phyloP scores from a whole-genome alignment of 2,329 filamentous ascomycete species.

The Alternaria infectoria region DNA sequence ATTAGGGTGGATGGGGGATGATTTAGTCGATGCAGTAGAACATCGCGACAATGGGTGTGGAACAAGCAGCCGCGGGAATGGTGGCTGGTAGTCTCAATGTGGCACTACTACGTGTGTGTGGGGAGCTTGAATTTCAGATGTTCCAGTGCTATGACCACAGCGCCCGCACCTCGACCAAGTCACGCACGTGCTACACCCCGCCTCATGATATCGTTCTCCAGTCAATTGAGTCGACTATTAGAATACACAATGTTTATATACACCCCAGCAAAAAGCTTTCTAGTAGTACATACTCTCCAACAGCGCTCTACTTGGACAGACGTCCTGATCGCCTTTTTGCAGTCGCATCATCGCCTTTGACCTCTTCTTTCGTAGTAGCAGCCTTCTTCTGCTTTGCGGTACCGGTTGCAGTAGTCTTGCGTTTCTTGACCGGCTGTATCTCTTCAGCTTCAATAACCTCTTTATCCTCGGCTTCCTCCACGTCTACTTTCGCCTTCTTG shows the following conservation, averaged over 20 bases:
- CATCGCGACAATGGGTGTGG: slow-evolving; percentile 15
- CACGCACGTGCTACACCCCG: slow-evolving; percentile 27
- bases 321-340: slow-evolving; percentile 35
- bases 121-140: slow-evolving; percentile 43
- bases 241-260: neutral
- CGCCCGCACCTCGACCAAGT: slow-evolving; percentile 5
- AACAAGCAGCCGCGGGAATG: slow-evolving; percentile 5
- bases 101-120: slow-evolving; percentile 37
- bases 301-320: slow-evolving; percentile 13
- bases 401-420: slow-evolving; percentile 23
- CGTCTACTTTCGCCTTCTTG: slow-evolving; percentile 20
- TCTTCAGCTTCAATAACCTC: slow-evolving; percentile 37
- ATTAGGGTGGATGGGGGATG: neutral
- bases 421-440: slow-evolving; percentile 31
- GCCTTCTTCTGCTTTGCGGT: slow-evolving; percentile 20
- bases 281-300: neutral
- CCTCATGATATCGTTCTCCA: neutral
- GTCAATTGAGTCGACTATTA: neutral
- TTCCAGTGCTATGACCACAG: slow-evolving; percentile 32
- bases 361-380: slow-evolving; percentile 2
- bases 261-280: no score
- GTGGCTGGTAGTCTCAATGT: slow-evolving; percentile 13
- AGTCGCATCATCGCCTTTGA: slow-evolving; percentile 20
- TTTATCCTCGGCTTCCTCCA: slow-evolving; percentile 25
- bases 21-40: slow-evolving; percentile 10